A percentile compares a stretch with the other conserved stretches of the same genome.
Evolutionary conservation across 257 asterid species (phyloP).

Genomic region (Solanum rostratum): DNA sequence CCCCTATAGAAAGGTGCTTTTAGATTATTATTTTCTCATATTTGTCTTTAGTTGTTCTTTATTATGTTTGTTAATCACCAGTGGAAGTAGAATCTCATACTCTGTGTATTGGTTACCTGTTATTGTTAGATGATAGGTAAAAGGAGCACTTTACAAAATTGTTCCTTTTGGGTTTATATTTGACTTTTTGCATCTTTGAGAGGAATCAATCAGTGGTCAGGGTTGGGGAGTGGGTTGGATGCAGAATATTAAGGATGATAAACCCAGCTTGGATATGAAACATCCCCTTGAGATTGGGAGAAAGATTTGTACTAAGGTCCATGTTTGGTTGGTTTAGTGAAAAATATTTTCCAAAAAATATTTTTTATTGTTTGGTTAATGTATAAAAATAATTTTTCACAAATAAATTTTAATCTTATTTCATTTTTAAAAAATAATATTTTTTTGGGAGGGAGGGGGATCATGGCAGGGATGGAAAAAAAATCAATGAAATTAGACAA

Average conservation of each 20-base stretch:
- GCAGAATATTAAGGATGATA: background rate
- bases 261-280: background rate
- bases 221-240: background rate
- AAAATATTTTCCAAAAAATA: no score
- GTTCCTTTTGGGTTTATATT: background rate
- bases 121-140: background rate
- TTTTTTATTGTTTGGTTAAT: no score
- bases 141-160: background rate
- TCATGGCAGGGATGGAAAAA: no score
- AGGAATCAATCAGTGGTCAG: background rate
- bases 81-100: background rate
- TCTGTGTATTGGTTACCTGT: background rate
- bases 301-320: background rate
- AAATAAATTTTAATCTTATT: no score
- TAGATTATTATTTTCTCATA: background rate
- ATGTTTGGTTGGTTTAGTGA: no score
- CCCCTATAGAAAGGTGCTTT: slow-evolving; percentile 5
- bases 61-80: background rate
- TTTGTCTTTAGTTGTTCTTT: background rate
- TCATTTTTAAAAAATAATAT: no score
- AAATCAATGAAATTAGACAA: no score
- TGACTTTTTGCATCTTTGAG: background rate
- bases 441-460: no score
- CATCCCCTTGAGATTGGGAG: background rate
- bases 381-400: no score